Evolutionary conservation across 1,139 yeast genomes (phyloP).

Genomic region (Lodderomyces margitis): DNA sequence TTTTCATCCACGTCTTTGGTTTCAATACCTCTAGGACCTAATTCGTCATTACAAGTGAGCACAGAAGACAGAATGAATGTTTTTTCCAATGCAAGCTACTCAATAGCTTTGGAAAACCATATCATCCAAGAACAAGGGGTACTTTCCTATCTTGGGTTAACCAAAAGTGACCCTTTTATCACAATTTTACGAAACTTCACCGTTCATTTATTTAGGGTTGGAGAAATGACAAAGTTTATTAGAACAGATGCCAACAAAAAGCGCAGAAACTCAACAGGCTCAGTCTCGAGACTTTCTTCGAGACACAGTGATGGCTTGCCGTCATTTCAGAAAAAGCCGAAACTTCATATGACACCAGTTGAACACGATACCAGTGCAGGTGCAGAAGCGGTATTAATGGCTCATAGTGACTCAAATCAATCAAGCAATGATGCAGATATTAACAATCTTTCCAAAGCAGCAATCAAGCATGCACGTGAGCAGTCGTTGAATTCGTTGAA

Average conservation of each 20-base stretch:
- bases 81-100: conserved; percentile 37
- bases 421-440: conserved; percentile 3
- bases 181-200: conserved; percentile 39
- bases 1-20: conserved; percentile 19
- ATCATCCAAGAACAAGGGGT: conserved; percentile 43
- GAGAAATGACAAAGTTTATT: conserved; percentile 36
- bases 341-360: neutral
- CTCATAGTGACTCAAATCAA: conserved; percentile 5
- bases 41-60: conserved; percentile 34
- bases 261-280: conserved; percentile 14
- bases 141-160: conserved; percentile 42
- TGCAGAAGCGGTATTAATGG: conserved; percentile 5
- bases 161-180: conserved; percentile 43
- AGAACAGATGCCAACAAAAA: conserved; percentile 20
- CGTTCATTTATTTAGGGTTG: conserved; percentile 33
- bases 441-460: neutral
- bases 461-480: neutral
- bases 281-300: conserved; percentile 6
- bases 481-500: neutral
- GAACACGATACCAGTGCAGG: neutral
- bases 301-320: conserved; percentile 6
- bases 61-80: conserved; percentile 36
- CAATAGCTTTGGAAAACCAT: conserved; percentile 39
- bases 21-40: conserved; percentile 38
- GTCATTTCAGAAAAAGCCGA: conserved; percentile 7